Base-by-base conservation (phyloP, 2,329 filamentous ascomycete genomes). In the Aureobasidium sp. region DNA sequence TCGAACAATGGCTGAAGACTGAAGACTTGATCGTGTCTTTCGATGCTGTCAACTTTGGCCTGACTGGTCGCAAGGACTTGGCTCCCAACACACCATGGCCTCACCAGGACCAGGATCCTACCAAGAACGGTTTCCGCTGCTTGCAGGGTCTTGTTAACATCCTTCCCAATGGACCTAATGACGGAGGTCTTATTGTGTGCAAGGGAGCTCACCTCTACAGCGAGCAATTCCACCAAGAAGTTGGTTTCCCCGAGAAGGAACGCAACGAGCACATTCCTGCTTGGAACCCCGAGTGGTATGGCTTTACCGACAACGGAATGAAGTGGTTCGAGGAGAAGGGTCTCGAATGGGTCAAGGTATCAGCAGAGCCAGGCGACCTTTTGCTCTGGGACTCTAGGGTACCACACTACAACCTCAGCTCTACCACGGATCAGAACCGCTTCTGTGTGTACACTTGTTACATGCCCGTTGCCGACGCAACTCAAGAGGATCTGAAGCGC, bases 111-210 rank as follows among this genome's bases (percentile, higher is more conserved):
- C 72, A 74, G 65, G 74, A 78, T 58, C 78, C 75, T 1, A 70
- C 69, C 5, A 75, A 73, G 65, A 73, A 72, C 14, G 80, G 79
- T 0, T 80, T 83, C 68, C 74, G 78, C 3, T 83, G 80, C 65
- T 71, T 80, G 2, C 80, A 82, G 62, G 80, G 80, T 5, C 71
- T 82, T 0, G 77, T 82, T 1, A 82, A 82, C 67, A 65, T 79
- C 5, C 64, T 71, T 1, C 72, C 70, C 1, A 73, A 72, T 27
- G 73, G 74, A 0, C 71, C 72, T 1, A 65, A 75, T 7, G 73
- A 76, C 57, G 74, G 73, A 20, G 68, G 72, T 66, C 66, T 76
- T 64, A 73, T 75, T 48, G 73, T 73, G 11, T 73, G 68, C 63
- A 69, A 69, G 25, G 71, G 72, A 7, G 68, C 64, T 5, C 72